Evolutionary conservation across 2,329 filamentous ascomycete species (phyloP).

Genomic region (Trichophyton simii): DNA sequence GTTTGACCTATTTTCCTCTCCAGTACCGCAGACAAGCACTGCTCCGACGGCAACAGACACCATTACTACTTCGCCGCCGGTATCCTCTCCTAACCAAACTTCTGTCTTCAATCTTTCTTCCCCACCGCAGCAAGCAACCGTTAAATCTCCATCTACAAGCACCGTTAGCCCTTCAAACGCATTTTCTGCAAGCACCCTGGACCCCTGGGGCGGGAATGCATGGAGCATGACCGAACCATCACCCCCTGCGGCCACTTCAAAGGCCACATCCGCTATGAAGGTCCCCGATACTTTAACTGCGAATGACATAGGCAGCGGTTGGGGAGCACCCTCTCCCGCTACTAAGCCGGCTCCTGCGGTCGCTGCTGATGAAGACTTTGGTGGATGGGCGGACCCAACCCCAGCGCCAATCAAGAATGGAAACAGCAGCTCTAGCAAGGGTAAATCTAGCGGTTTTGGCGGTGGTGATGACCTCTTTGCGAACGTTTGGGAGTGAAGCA

Average conservation of each 20-base stretch:
- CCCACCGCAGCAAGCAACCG: constrained; percentile 22
- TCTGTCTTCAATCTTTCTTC: constrained; percentile 76
- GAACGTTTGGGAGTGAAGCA: constrained; percentile 65
- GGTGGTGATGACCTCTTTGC: constrained; percentile 73
- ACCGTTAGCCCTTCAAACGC: constrained; percentile 31
- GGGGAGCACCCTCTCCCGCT: constrained; percentile 35
- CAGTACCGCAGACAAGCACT: constrained; percentile 30
- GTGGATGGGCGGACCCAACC: constrained; percentile 74
- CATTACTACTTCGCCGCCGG: constrained; percentile 32
- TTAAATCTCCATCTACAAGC: constrained; percentile 20
- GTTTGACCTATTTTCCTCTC: constrained; percentile 56
- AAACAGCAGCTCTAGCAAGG: constrained; percentile 31
- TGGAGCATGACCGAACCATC: constrained; percentile 59
- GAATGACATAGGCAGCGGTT: constrained; percentile 55
- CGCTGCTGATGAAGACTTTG: constrained; percentile 85
- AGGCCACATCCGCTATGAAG: constrained; percentile 29
- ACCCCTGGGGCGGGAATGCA: constrained; percentile 78
- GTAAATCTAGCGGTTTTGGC: constrained; percentile 49
- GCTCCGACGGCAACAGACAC: constrained; percentile 23
- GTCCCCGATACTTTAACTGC: constrained; percentile 37
- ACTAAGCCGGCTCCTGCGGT: constrained; percentile 49
- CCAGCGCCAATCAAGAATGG: constrained; percentile 38
- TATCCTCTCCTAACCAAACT: constrained; percentile 30
- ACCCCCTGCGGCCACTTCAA: constrained; percentile 31
- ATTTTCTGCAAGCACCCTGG: constrained; percentile 35